Evolutionary conservation across 139 green algal genomes (phyloP).

Genomic region (Coelastrella sp.): DNA sequence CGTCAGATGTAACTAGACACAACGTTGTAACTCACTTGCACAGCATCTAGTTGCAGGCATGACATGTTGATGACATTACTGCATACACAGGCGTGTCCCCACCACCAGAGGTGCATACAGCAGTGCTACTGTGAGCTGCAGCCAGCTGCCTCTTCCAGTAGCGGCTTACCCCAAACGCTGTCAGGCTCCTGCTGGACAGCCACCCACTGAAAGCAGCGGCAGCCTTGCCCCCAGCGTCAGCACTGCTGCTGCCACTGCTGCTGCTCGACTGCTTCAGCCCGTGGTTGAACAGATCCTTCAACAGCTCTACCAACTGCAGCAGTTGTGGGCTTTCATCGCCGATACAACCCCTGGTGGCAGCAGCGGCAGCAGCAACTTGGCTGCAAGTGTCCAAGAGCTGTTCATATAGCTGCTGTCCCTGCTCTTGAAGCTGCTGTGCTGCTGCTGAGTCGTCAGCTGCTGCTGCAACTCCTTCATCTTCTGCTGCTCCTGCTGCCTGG

Average conservation of each 20-base stretch:
- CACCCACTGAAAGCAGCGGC: constrained; percentile 4
- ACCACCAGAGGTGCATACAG: too few species aligned
- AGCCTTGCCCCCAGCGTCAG: not conserved
- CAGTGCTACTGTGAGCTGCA: too few species aligned
- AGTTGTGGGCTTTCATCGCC: constrained; percentile 3
- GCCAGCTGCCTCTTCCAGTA: too few species aligned
- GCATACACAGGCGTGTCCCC: too few species aligned
- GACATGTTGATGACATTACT: too few species aligned
- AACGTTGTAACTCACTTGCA: not conserved
- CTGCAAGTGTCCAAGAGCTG: not conserved
- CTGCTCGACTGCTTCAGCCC: not conserved
- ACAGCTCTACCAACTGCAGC: constrained; percentile 3
- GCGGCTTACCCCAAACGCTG: constrained; percentile 31
- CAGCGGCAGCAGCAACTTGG: not conserved
- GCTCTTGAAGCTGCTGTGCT: constrained; percentile 1
- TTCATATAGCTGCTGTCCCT: constrained; percentile 12
- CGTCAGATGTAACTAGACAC: too few species aligned
- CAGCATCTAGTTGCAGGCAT: not conserved
- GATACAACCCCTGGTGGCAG: constrained; percentile 4
- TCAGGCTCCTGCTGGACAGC: not conserved
- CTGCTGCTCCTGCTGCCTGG: not conserved
- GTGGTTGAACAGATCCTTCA: constrained; percentile 21
- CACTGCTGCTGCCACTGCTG: not conserved
- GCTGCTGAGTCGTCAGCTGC: not conserved
- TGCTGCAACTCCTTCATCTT: not conserved